Evolutionary conservation across 495 filamentous ascomycete genomes (phyloP).

Genomic region (Penicillium desertorum): DNA sequence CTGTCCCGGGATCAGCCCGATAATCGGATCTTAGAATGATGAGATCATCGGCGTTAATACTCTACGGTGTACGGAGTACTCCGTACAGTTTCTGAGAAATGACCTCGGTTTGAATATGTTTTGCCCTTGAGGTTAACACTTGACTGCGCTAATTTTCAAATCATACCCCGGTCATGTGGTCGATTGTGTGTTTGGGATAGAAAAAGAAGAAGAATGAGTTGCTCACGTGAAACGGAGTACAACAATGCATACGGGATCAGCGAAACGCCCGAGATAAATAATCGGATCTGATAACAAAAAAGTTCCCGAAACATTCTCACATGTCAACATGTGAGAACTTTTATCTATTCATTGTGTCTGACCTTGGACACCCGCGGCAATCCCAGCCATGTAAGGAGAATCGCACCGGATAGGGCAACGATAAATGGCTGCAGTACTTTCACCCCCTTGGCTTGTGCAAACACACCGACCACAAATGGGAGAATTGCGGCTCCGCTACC

Average conservation of each 20-base stretch:
- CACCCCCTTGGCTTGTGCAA: constrained; percentile 78
- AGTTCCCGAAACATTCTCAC: neutral
- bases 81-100: neutral
- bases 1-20: constrained; percentile 5
- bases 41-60: neutral
- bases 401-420: constrained; percentile 61
- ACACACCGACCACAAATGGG: constrained; percentile 81
- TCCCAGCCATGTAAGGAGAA: constrained; percentile 56
- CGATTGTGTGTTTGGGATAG: no score
- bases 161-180: neutral
- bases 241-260: neutral
- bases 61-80: neutral
- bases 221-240: neutral
- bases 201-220: neutral
- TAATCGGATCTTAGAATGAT: neutral
- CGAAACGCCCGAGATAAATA: neutral
- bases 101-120: neutral
- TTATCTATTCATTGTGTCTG: constrained; percentile 20
- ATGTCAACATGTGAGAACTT: neutral
- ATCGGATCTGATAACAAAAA: constrained; percentile 17
- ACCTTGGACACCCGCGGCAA: constrained; percentile 36
- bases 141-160: neutral
- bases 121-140: neutral
- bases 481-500: constrained; percentile 76
- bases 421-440: constrained; percentile 75